Evolutionary conservation across 345 rosid genomes (phyloP).

Genomic region (Ceriops tagal): DNA sequence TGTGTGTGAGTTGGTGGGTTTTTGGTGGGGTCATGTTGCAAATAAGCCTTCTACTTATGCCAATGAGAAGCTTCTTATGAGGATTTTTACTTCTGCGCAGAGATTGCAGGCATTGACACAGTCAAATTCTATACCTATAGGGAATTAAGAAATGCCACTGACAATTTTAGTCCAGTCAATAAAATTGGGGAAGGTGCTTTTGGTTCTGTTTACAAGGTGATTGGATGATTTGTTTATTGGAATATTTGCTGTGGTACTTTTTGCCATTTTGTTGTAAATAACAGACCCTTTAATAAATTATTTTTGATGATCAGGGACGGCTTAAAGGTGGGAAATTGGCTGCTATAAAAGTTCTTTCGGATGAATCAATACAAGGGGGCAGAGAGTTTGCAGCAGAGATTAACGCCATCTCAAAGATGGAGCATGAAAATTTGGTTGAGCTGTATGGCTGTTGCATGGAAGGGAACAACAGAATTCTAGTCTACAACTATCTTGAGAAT

Average conservation of each 20-base stretch:
- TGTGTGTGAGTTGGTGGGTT: neutral
- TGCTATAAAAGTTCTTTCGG: slow-evolving; percentile 85
- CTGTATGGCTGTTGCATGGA: slow-evolving; percentile 91
- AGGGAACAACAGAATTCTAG: slow-evolving; percentile 73
- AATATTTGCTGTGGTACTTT: neutral
- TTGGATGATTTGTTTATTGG: slow-evolving; percentile 10
- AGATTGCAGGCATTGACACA: slow-evolving; percentile 43
- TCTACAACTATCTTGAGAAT: slow-evolving; percentile 86
- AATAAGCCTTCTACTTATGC: too few species aligned
- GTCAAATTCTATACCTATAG: slow-evolving; percentile 56
- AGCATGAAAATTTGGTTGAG: slow-evolving; percentile 82
- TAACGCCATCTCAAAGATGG: slow-evolving; percentile 61
- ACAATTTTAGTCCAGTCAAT: slow-evolving; percentile 53
- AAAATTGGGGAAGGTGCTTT: slow-evolving; percentile 98
- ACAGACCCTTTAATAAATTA: slow-evolving; percentile 1
- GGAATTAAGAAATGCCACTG: slow-evolving; percentile 66
- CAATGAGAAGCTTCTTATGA: slow-evolving; percentile 10
- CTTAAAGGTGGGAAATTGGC: slow-evolving; percentile 76
- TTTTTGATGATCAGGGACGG: slow-evolving; percentile 56
- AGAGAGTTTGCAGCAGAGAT: slow-evolving; percentile 88
- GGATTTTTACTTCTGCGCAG: slow-evolving; percentile 31
- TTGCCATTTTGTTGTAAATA: slow-evolving; percentile 3
- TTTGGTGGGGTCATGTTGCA: too few species aligned
- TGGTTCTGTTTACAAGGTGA: slow-evolving; percentile 89
- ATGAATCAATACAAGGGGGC: slow-evolving; percentile 91